Conservation (phyloP, 108 stramenopile species). For the Skeletonema potamos region DNA sequence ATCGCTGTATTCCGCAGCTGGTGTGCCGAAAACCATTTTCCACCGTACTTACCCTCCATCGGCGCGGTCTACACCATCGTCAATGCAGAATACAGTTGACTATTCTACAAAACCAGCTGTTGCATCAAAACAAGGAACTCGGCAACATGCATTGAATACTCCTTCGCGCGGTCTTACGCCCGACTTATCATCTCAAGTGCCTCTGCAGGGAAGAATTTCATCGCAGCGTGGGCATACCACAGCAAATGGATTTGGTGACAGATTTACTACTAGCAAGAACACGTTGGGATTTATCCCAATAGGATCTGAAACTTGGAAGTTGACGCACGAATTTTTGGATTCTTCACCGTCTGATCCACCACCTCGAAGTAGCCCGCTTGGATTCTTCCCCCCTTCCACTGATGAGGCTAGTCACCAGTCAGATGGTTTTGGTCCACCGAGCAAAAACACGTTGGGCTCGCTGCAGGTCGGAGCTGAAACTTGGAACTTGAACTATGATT, state of each 20-base stretch:
- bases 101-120: too few relatives aligned
- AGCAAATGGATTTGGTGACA: background rate
- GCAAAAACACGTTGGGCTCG: background rate
- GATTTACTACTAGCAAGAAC: background rate
- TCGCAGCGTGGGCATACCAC: background rate
- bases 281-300: background rate
- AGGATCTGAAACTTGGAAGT: background rate
- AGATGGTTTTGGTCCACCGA: background rate
- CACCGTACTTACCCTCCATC: background rate
- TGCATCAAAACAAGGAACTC: background rate
- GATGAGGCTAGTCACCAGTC: background rate
- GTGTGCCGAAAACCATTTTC: background rate
- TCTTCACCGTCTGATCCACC: background rate
- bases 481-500: background rate
- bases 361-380: background rate
- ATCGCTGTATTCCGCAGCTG: background rate
- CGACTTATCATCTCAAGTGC: background rate
- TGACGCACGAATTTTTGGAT: background rate
- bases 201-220: background rate
- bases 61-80: background rate
- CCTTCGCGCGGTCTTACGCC: background rate
- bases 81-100: background rate
- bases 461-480: background rate
- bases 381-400: background rate
- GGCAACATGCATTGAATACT: background rate